These are phyloP conservation scores for Geosmithia morbida DNA, from an alignment of 2,329 filamentous ascomycete genomes.

Conservation along the genomic window DNA sequence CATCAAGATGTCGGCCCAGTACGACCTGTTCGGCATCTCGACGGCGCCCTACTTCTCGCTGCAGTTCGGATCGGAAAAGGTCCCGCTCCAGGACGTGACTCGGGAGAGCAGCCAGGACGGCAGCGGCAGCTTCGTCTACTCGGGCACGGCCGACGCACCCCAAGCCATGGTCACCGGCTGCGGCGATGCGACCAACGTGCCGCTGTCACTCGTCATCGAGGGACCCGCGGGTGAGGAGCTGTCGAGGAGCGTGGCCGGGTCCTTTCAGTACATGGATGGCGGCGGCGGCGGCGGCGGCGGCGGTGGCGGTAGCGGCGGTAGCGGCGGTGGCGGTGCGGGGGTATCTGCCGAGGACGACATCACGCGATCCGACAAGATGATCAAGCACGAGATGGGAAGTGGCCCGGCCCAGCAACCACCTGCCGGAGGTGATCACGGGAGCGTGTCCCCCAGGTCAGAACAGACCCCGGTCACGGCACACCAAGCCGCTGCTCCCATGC, in stretches of 20 bases:
- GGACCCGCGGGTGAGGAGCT: conserved; percentile 36
- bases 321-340: too few species aligned
- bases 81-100: conserved; percentile 42
- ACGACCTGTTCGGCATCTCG: conserved; percentile 50
- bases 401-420: conserved; percentile 11
- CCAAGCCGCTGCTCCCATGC: conserved; percentile 13
- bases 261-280: conserved; percentile 30
- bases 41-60: conserved; percentile 46
- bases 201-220: conserved; percentile 38
- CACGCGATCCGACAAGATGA: conserved; percentile 20
- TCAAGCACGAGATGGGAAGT: conserved; percentile 15
- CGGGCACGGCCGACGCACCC: conserved; percentile 59
- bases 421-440: conserved; percentile 21
- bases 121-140: conserved; percentile 50
- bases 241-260: conserved; percentile 29
- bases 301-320: too few species aligned
- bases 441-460: conserved; percentile 19
- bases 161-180: conserved; percentile 45
- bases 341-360: conserved; percentile 29
- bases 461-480: conserved; percentile 12
- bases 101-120: conserved; percentile 41
- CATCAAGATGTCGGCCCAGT: conserved; percentile 60
- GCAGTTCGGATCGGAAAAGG: conserved; percentile 66
- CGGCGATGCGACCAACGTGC: conserved; percentile 32
- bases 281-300: too few species aligned